phyloP scores from a whole-genome alignment of 371 early-diverging fungal genomes.

The Smittium culicis region DNA sequence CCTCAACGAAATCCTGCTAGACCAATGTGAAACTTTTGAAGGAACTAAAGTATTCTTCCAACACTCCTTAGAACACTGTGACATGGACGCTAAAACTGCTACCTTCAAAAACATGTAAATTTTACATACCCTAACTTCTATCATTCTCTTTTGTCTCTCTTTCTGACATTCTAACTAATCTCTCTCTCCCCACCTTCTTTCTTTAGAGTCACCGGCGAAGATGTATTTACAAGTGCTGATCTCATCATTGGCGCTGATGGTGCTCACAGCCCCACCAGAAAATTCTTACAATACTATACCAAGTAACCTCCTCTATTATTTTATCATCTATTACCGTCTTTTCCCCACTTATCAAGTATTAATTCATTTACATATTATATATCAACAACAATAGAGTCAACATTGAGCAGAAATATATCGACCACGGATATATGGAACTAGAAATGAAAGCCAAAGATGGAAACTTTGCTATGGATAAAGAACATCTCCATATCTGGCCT shows the following conservation, averaged over 20 bases:
- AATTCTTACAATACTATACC: slow-evolving; percentile 50
- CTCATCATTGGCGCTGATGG: slow-evolving; percentile 93
- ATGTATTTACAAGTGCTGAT: slow-evolving; percentile 41
- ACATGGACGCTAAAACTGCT: slow-evolving; percentile 41
- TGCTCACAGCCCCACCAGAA: slow-evolving; percentile 66
- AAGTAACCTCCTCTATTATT: neutral
- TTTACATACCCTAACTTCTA: neutral
- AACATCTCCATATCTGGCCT: slow-evolving; percentile 96
- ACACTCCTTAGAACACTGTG: slow-evolving; percentile 39
- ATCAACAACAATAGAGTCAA: slow-evolving; percentile 53
- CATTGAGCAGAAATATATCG: slow-evolving; percentile 75
- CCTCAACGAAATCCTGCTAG: slow-evolving; percentile 66
- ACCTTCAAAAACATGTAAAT: slow-evolving; percentile 5
- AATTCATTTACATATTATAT: too few species aligned
- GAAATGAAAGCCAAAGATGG: slow-evolving; percentile 47
- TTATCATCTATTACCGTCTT: neutral
- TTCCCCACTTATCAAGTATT: neutral
- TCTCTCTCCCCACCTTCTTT: neutral
- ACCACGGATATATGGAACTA: slow-evolving; percentile 82
- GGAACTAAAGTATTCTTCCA: slow-evolving; percentile 41
- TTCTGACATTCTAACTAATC: too few species aligned
- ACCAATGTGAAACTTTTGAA: slow-evolving; percentile 9
- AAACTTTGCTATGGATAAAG: slow-evolving; percentile 67
- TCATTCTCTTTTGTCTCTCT: too few species aligned
- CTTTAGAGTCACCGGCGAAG: slow-evolving; percentile 17